A percentile compares a stretch with the other conserved stretches of the same genome.
Evolutionary conservation across 177 flowering plant species (phyloP).

Genomic region (Vitis hybrid): DNA sequence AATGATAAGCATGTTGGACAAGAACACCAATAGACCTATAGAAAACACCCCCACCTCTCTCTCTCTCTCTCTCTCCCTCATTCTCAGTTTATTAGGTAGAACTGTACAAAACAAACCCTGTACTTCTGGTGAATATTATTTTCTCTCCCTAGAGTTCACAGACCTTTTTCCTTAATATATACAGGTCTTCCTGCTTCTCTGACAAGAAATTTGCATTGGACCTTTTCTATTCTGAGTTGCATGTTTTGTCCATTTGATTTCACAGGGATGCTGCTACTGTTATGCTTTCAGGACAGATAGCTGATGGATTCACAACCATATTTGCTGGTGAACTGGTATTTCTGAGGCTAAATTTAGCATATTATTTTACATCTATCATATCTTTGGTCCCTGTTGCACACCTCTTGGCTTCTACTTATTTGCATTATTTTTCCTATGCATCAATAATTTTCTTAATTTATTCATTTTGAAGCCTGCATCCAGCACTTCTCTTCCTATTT

Average conservation of each 20-base stretch:
- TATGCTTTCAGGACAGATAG: constrained; percentile 92
- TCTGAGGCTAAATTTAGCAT: no score
- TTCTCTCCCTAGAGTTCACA: no score
- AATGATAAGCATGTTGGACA: no score
- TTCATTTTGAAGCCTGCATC: neutral
- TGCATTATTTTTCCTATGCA: neutral
- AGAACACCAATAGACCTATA: no score
- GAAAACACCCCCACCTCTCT: no score
- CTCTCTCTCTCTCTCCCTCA: no score
- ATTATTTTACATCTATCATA: neutral
- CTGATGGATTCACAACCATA: constrained; percentile 82
- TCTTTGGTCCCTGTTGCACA: neutral
- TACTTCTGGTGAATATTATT: no score
- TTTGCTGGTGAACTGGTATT: constrained; percentile 93
- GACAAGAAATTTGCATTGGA: neutral
- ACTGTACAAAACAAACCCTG: no score
- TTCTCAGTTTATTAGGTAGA: no score
- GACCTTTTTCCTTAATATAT: neutral
- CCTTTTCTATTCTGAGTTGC: neutral
- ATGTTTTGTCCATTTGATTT: constrained; percentile 7
- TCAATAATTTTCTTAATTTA: neutral
- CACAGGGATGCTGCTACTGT: constrained; percentile 79
- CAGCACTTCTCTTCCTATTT: constrained; percentile 1
- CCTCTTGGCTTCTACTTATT: neutral
- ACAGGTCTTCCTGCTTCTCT: neutral